phyloP scores from a whole-genome alignment of 495 filamentous ascomycete species.

The Xylaria castorea region DNA sequence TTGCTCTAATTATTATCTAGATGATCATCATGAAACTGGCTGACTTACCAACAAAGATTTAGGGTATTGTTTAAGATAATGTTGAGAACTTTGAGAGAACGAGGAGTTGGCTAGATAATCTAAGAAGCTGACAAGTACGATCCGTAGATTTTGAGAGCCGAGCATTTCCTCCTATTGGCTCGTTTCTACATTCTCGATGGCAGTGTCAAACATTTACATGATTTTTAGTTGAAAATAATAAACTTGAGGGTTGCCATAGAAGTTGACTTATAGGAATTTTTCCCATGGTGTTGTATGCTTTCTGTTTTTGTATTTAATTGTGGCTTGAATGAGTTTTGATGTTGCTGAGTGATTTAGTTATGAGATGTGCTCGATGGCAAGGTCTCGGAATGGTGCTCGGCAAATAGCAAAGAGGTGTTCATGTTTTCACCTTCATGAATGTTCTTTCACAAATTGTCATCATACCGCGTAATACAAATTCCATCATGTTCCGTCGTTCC shows the following conservation, averaged over 20 bases:
- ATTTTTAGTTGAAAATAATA: too few relatives aligned
- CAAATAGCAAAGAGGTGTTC: conserved; percentile 42
- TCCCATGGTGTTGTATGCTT: not conserved
- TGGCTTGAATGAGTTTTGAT: not conserved
- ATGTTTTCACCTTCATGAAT: not conserved
- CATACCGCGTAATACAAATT: not conserved
- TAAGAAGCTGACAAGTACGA: not conserved
- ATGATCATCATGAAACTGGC: not conserved
- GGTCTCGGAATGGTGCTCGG: conserved; percentile 45
- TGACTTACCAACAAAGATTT: not conserved
- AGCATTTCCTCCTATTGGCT: not conserved
- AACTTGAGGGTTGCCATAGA: not conserved
- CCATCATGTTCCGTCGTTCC: not conserved
- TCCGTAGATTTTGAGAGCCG: not conserved
- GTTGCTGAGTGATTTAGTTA: not conserved
- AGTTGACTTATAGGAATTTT: not conserved
- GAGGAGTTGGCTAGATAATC: not conserved
- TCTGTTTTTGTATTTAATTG: not conserved
- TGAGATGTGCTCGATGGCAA: conserved; percentile 29
- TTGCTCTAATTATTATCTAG: not conserved
- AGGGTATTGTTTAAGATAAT: not conserved
- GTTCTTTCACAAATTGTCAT: not conserved
- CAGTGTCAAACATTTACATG: too few relatives aligned
- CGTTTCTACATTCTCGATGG: not conserved
- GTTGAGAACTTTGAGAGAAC: not conserved